Evolutionary conservation across 2,329 filamentous ascomycete species (phyloP).

Genomic region (Talaromyces funiculosus): DNA sequence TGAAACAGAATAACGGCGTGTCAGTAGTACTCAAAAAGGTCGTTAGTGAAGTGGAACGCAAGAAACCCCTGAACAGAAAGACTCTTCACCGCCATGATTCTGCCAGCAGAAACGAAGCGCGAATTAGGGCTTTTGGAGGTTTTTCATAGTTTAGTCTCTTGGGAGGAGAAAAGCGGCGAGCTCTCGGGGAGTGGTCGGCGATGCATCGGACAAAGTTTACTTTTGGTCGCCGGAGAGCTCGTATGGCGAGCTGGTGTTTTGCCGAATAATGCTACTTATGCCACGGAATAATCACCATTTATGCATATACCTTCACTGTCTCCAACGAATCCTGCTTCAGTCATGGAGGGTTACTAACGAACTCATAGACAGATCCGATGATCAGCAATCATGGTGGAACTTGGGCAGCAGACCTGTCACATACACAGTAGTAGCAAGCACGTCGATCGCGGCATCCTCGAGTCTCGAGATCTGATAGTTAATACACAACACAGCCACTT

Average conservation of each 20-base stretch:
- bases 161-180: not conserved
- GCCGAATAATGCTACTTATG: no score
- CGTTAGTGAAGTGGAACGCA: no score
- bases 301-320: no score
- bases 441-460: not conserved
- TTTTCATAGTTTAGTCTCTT: not conserved
- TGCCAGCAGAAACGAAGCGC: no score
- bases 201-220: not conserved
- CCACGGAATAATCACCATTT: no score
- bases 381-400: not conserved
- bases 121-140: no score
- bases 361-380: not conserved
- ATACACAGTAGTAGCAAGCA: not conserved
- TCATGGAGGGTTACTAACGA: not conserved
- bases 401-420: slow-evolving; percentile 3
- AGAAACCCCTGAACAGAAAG: no score
- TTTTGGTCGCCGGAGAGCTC: not conserved
- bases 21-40: no score
- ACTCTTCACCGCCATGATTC: no score
- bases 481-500: not conserved
- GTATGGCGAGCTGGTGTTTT: not conserved
- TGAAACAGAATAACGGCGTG: not conserved
- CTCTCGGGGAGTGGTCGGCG: not conserved
- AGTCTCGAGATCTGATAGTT: not conserved
- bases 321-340: not conserved